Evolutionary conservation across 2,329 filamentous ascomycete species (phyloP).

Genomic region (Paecilomyces niveus): DNA sequence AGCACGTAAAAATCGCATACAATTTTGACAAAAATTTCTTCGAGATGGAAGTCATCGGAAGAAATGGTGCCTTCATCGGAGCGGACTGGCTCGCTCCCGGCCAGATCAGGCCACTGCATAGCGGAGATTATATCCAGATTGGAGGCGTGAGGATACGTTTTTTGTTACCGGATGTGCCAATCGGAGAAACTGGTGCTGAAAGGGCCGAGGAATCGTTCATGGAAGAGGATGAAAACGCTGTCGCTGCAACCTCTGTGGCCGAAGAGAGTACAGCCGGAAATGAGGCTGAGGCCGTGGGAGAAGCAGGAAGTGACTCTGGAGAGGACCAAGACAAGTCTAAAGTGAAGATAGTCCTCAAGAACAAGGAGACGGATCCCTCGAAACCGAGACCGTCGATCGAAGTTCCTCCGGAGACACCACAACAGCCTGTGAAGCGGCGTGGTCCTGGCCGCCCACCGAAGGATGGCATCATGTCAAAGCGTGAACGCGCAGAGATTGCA

Average conservation of each 20-base stretch:
- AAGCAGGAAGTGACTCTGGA: constrained; percentile 13
- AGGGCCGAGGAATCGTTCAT: constrained; percentile 35
- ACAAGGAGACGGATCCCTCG: constrained; percentile 19
- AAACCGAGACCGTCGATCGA: constrained; percentile 24
- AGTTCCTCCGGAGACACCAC: constrained; percentile 26
- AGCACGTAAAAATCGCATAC: constrained; percentile 56
- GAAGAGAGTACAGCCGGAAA: constrained; percentile 19
- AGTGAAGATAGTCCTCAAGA: constrained; percentile 21
- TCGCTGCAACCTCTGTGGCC: constrained; percentile 17
- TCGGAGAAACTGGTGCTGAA: constrained; percentile 43
- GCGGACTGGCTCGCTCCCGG: constrained; percentile 43
- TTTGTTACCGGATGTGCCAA: constrained; percentile 46
- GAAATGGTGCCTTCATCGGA: constrained; percentile 52
- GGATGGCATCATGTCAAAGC: constrained; percentile 61
- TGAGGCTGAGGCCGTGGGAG: background rate
- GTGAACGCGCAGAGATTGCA: constrained; percentile 50
- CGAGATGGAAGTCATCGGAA: constrained; percentile 52
- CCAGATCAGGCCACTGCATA: constrained; percentile 43
- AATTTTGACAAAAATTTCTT: constrained; percentile 51
- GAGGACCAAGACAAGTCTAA: constrained; percentile 21
- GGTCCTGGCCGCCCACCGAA: constrained; percentile 60
- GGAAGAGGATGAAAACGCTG: constrained; percentile 23
- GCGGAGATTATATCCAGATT: constrained; percentile 54
- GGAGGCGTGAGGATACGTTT: constrained; percentile 52
- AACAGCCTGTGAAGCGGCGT: constrained; percentile 34